Conservation (phyloP, 2,329 filamentous ascomycete genomes). For the Monilinia aucupariae region DNA sequence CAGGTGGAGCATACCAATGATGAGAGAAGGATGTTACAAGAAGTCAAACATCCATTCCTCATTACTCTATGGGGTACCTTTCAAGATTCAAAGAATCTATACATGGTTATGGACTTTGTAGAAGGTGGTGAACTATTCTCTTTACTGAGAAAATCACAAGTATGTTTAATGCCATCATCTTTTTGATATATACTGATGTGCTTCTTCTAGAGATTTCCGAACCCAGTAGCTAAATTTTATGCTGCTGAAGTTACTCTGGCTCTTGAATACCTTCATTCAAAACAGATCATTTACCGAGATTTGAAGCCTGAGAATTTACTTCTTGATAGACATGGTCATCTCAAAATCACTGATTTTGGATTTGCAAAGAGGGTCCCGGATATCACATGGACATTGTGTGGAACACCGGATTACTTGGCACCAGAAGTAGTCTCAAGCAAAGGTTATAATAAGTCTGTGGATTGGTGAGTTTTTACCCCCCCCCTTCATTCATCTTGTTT, state of each 20-base stretch:
- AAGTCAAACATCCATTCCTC: slow-evolving; percentile 96
- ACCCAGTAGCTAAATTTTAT: slow-evolving; percentile 98
- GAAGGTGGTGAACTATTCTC: slow-evolving; percentile 98
- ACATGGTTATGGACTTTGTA: slow-evolving; percentile 99
- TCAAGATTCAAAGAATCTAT: slow-evolving; percentile 89
- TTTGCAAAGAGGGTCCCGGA: slow-evolving; percentile 98
- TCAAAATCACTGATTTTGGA: slow-evolving; percentile 97
- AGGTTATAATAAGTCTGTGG: slow-evolving; percentile 98
- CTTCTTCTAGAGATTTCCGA: slow-evolving; percentile 75
- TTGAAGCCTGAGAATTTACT: slow-evolving; percentile 93
- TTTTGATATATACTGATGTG: slow-evolving; percentile 15
- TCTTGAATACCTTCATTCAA: slow-evolving; percentile 88
- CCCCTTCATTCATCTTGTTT: slow-evolving; percentile 39
- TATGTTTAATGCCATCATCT: slow-evolving; percentile 34
- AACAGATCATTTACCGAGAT: slow-evolving; percentile 97
- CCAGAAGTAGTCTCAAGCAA: slow-evolving; percentile 99
- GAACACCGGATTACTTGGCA: slow-evolving; percentile 94
- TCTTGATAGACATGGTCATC: slow-evolving; percentile 84
- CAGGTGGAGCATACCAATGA: slow-evolving; percentile 99
- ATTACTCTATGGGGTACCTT: slow-evolving; percentile 99
- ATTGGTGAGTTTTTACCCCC: slow-evolving; percentile 55
- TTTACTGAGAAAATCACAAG: slow-evolving; percentile 85
- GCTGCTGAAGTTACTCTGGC: slow-evolving; percentile 94
- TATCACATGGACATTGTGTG: slow-evolving; percentile 98
- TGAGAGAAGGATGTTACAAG: slow-evolving; percentile 89